phyloP scores from a whole-genome alignment of 768 basidiomycete species.

The Xerocomus spinulosus region DNA sequence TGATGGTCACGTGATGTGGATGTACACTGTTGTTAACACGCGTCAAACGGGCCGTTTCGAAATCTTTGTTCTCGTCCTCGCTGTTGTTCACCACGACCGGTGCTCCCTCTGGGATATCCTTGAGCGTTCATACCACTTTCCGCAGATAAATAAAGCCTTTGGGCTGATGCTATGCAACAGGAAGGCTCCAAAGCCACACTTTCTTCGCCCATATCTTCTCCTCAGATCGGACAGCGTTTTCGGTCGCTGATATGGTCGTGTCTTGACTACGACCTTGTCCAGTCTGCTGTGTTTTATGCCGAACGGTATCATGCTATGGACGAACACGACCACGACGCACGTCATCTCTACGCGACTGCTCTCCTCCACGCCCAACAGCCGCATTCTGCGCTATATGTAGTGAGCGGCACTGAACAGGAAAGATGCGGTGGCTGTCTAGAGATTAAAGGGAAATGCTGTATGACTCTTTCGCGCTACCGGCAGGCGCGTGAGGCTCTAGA shows the following conservation, averaged over 20 bases:
- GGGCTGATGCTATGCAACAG: constrained; percentile 50
- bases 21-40: constrained; percentile 13
- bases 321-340: constrained; percentile 68
- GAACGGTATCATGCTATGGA: constrained; percentile 78
- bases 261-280: constrained; percentile 74
- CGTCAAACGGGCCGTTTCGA: constrained; percentile 22
- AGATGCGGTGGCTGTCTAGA: constrained; percentile 74
- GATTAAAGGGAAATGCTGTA: constrained; percentile 74
- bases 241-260: constrained; percentile 75
- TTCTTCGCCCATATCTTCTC: constrained; percentile 41
- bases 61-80: constrained; percentile 13
- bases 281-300: constrained; percentile 84
- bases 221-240: constrained; percentile 64
- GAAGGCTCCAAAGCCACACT: constrained; percentile 36
- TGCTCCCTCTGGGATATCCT: constrained; percentile 3
- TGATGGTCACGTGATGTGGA: constrained; percentile 28
- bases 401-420: constrained; percentile 55
- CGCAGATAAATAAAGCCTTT: constrained; percentile 28
- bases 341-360: constrained; percentile 79
- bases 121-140: constrained; percentile 17
- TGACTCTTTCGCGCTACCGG: constrained; percentile 64
- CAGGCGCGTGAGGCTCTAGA: constrained; percentile 74
- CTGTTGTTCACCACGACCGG: constrained; percentile 9
- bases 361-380: constrained; percentile 67
- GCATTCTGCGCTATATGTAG: constrained; percentile 69